These are phyloP conservation scores for Fusarium globosum DNA, from an alignment of 2,329 filamentous ascomycete genomes.

Conservation along the genomic window DNA sequence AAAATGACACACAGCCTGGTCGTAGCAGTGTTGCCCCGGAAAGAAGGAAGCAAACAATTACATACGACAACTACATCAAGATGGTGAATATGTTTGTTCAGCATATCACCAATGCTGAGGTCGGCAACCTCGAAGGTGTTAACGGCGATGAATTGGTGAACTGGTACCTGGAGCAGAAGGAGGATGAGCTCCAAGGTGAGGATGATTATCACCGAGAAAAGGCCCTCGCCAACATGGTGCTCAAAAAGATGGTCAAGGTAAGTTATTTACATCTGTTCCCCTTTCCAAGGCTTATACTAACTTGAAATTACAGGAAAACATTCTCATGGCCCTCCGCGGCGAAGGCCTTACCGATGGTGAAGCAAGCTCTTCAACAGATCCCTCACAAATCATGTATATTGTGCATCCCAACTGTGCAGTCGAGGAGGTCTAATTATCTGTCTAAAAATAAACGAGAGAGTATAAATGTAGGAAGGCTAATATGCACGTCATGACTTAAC, in stretches of 20 bases:
- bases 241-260: constrained; percentile 97
- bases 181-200: constrained; percentile 82
- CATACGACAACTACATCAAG: constrained; percentile 92
- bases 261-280: constrained; percentile 45
- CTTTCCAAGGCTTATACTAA: constrained; percentile 43
- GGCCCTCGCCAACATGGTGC: constrained; percentile 80
- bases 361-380: constrained; percentile 53
- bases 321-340: constrained; percentile 82
- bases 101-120: constrained; percentile 86
- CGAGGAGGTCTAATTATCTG: constrained; percentile 66
- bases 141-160: constrained; percentile 82
- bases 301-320: constrained; percentile 76
- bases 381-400: constrained; percentile 75
- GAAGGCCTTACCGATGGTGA: constrained; percentile 65
- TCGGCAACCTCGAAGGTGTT: constrained; percentile 80
- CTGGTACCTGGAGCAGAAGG: constrained; percentile 94
- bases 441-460: neutral
- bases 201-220: constrained; percentile 84
- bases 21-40: constrained; percentile 50
- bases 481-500: constrained; percentile 28
- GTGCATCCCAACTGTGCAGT: constrained; percentile 94
- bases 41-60: constrained; percentile 83
- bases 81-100: constrained; percentile 90
- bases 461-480: neutral
- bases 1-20: constrained; percentile 51